phyloP scores from a whole-genome alignment of 441 rosid species.

The Melastoma candidum region DNA sequence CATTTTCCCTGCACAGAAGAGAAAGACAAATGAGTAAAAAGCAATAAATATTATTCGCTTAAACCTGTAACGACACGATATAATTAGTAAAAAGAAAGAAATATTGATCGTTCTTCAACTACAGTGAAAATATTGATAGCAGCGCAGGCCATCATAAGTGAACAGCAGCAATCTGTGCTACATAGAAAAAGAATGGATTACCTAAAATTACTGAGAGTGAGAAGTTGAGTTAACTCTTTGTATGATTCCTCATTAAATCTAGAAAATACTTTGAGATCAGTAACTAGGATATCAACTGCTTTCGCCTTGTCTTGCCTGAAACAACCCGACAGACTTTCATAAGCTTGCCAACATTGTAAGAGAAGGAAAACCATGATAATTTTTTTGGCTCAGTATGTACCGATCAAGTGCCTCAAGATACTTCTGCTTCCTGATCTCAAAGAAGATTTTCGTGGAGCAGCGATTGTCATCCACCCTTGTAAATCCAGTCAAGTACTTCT shows the following conservation, averaged over 20 bases:
- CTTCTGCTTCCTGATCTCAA: conserved; percentile 20
- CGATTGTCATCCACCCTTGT: conserved; percentile 17
- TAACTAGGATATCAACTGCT: conserved; percentile 12
- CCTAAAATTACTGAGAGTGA: conserved; percentile 13
- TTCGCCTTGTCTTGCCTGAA: conserved; percentile 12
- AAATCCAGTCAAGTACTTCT: conserved; percentile 16
- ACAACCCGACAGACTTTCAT: too few species aligned
- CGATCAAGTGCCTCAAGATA: conserved; percentile 17
- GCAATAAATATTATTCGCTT: neutral
- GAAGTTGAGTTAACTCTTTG: conserved; percentile 15
- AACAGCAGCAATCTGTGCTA: too few species aligned
- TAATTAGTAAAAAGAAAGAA: too few species aligned
- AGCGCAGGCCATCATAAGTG: too few species aligned
- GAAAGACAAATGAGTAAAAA: neutral
- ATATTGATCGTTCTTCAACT: too few species aligned
- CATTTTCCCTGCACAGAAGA: conserved; percentile 23
- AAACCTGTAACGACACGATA: too few species aligned
- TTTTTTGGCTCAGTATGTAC: conserved; percentile 1
- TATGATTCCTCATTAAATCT: conserved; percentile 10
- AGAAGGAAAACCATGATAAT: too few species aligned
- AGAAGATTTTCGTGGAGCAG: conserved; percentile 16
- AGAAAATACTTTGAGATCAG: conserved; percentile 12
- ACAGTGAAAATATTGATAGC: too few species aligned
- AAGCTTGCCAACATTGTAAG: too few species aligned
- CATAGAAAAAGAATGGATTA: neutral